A percentile compares a stretch with the other conserved stretches of the same genome.
Evolutionary conservation across 345 rosid species (phyloP).

Genomic region (Ceriops tagal): DNA sequence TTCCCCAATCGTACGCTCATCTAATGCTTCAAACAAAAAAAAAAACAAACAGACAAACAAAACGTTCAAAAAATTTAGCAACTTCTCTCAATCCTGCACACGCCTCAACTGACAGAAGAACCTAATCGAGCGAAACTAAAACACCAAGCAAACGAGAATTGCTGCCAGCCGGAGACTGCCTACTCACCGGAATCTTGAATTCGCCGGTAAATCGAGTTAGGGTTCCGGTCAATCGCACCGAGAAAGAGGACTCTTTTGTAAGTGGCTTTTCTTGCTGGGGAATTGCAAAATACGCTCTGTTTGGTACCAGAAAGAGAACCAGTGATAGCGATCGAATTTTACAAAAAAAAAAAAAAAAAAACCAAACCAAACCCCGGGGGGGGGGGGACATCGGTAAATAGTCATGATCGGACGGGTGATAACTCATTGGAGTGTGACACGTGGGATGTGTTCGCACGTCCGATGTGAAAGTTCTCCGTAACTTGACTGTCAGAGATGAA

Average conservation of each 20-base stretch:
- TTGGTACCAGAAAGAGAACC: no score
- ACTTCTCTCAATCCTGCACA: conserved; percentile 2
- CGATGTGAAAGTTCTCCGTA: neutral
- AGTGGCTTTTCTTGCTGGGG: neutral
- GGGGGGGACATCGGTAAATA: conserved; percentile 16
- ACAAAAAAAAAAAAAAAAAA: neutral
- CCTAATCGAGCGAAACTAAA: neutral
- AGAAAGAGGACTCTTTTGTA: neutral
- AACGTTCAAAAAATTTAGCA: neutral
- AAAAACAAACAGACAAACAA: conserved; percentile 13
- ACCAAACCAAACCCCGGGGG: no score
- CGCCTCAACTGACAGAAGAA: conserved; percentile 1
- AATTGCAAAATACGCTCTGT: no score
- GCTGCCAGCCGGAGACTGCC: no score
- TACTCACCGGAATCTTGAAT: neutral
- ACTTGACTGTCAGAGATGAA: neutral
- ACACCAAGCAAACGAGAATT: neutral
- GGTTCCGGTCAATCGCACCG: conserved; percentile 56
- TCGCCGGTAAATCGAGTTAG: conserved; percentile 54
- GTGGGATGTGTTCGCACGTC: conserved; percentile 21
- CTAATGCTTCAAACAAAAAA: conserved; percentile 36
- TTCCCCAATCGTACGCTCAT: conserved; percentile 57
- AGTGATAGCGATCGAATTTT: conserved; percentile 12
- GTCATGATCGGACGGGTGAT: conserved; percentile 28
- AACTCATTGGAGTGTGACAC: neutral